These are phyloP conservation scores for Coniella vitis DNA, from an alignment of 2,329 filamentous ascomycete species.

Conservation along the genomic window DNA sequence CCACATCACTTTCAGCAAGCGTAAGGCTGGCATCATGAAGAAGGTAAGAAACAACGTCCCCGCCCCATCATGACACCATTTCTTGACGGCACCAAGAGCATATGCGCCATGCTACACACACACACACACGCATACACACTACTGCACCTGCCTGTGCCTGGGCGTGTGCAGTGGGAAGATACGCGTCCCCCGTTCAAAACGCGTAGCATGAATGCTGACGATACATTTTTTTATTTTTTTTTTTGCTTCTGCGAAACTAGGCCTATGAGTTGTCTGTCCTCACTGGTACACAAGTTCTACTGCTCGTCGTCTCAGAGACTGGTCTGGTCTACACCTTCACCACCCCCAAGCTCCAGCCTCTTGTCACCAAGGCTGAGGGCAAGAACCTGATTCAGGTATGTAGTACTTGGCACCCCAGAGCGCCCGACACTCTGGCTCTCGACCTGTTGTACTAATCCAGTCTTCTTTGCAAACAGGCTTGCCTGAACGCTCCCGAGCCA, in stretches of 20 bases:
- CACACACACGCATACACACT: background rate
- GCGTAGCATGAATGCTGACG: too few species aligned
- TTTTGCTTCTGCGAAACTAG: constrained; percentile 36
- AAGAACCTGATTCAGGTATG: constrained; percentile 98
- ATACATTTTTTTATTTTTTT: too few species aligned
- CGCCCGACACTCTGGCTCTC: constrained; percentile 6
- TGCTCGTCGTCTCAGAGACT: constrained; percentile 95
- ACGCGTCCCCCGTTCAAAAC: too few species aligned
- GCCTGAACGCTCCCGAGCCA: constrained; percentile 92
- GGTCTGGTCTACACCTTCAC: constrained; percentile 98
- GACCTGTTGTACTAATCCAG: constrained; percentile 8
- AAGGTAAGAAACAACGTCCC: constrained; percentile 55
- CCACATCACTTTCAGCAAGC: constrained; percentile 99
- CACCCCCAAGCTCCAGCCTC: constrained; percentile 93
- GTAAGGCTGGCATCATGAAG: constrained; percentile 99
- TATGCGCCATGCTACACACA: background rate
- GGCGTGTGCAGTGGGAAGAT: background rate
- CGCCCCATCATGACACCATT: background rate
- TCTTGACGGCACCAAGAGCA: background rate
- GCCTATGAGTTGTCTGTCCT: constrained; percentile 96
- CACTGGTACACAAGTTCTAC: constrained; percentile 92
- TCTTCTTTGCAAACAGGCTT: constrained; percentile 57
- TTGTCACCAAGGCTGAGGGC: constrained; percentile 96
- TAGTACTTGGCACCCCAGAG: constrained; percentile 14
- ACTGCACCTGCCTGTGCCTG: too few species aligned